Conservation (phyloP, 148 eudicot species). For the Heliamphora exappendiculata region DNA sequence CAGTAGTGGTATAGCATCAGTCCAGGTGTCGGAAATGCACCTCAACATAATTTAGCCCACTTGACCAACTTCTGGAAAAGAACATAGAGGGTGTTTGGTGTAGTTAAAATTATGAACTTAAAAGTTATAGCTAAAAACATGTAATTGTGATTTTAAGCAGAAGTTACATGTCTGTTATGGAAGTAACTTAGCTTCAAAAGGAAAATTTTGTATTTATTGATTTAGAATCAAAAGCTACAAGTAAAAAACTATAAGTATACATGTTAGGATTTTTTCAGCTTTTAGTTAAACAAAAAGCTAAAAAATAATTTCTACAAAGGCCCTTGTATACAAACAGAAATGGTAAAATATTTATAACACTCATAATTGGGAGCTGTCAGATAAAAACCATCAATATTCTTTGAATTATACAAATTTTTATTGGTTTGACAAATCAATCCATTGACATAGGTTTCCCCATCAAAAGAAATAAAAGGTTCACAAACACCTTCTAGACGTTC, state of each 20-base stretch:
- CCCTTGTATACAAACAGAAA: neutral
- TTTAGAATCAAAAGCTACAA: too few relatives aligned
- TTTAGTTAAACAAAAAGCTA: too few relatives aligned
- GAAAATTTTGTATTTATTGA: too few relatives aligned
- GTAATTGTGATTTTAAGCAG: too few relatives aligned
- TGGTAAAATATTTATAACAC: neutral
- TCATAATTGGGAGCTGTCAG: neutral
- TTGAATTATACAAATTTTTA: neutral
- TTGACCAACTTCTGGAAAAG: neutral
- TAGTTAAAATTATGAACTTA: too few relatives aligned
- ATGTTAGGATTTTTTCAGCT: too few relatives aligned
- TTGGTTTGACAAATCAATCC: neutral
- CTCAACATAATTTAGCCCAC: neutral
- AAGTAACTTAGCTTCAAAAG: too few relatives aligned
- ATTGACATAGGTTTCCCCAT: neutral
- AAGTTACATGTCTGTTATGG: too few relatives aligned
- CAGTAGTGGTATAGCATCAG: neutral
- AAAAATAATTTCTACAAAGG: too few relatives aligned
- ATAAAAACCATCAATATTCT: neutral
- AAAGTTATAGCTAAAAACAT: too few relatives aligned
- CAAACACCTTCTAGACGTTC: neutral
- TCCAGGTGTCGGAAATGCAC: neutral
- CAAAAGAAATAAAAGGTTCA: neutral
- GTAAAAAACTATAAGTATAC: too few relatives aligned
- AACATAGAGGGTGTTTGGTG: too few relatives aligned